A percentile compares a stretch with the other conserved stretches of the same genome.
Evolutionary conservation across 2,329 filamentous ascomycete species (phyloP).

Genomic region (Nigrospora oryzae): DNA sequence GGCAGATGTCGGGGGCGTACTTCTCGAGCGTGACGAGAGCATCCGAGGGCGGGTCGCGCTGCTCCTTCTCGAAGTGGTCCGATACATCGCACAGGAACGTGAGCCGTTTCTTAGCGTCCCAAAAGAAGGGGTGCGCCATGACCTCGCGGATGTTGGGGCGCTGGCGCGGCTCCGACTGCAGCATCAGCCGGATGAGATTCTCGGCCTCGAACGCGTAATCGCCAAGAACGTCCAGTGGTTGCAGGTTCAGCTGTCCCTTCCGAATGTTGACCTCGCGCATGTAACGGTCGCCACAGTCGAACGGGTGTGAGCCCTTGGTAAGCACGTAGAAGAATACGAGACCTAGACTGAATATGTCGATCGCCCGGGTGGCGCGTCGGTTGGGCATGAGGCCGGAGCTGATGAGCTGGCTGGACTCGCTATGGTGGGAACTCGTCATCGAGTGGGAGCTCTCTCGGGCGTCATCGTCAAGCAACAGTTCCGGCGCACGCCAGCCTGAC

Average conservation of each 20-base stretch:
- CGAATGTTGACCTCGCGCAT: slow-evolving; percentile 97
- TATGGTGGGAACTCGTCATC: slow-evolving; percentile 49
- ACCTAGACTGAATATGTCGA: slow-evolving; percentile 94
- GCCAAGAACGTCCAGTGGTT: slow-evolving; percentile 65
- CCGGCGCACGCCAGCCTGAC: slow-evolving; percentile 91
- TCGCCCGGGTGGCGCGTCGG: slow-evolving; percentile 84
- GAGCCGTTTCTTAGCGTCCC: slow-evolving; percentile 80
- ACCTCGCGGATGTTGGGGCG: slow-evolving; percentile 32
- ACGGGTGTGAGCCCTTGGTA: slow-evolving; percentile 85
- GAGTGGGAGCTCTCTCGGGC: slow-evolving; percentile 37
- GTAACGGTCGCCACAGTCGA: slow-evolving; percentile 88
- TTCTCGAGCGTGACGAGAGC: slow-evolving; percentile 53
- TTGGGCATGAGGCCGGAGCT: slow-evolving; percentile 50
- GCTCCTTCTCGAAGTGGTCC: slow-evolving; percentile 92
- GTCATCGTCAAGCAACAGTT: slow-evolving; percentile 78
- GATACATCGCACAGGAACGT: slow-evolving; percentile 93
- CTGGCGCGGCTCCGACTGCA: slow-evolving; percentile 53
- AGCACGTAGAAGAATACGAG: slow-evolving; percentile 99
- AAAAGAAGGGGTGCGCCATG: slow-evolving; percentile 88
- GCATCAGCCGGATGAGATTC: slow-evolving; percentile 79
- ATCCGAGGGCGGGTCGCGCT: slow-evolving; percentile 68
- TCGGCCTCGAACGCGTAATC: slow-evolving; percentile 81
- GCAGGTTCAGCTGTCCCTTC: slow-evolving; percentile 70
- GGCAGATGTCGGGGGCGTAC: slow-evolving; percentile 43
- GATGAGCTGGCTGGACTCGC: slow-evolving; percentile 51